Base-by-base conservation (phyloP, 305 asterid species). In the Withania somnifera region DNA sequence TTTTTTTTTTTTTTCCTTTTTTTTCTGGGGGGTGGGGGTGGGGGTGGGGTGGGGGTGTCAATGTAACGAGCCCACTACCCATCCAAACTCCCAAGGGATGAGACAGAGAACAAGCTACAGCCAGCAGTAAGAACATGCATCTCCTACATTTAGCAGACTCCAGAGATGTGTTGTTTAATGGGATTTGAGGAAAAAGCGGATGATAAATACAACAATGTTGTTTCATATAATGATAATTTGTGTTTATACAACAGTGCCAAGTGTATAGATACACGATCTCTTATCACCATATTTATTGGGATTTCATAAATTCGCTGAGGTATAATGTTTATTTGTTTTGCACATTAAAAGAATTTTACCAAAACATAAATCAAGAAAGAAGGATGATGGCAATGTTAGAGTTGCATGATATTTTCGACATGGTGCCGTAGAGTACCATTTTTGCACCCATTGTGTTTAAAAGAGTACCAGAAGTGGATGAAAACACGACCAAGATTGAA, bases 401-500 rank as follows among this genome's bases (percentile, higher is more conserved):
- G 60, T 47, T 68, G 42, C 42, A 2, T 73, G 79, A 73, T 15
- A 26, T 42, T 71, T 40, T 42, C 19, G 56, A 73, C n/a, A 45
- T 15, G 26, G 42, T 47, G 79, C 42, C 40, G 26, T 42, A 51
- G 79, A 24, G 79, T 47, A 73, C 17, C 17, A 50, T 14, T 24
- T 71, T 4, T 47, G 45, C 60, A 47, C 17, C 26, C 10, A 26
- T 20, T 50, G 85, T 66, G 85, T 67, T 81, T 60, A 52, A 38
- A 81, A 24, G 81, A 75, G 86, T 92, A 95, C 98, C 98, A 94
- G 87, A 91, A 94, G 87, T 93, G 98, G 84, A 94, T 87, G 92
- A 95, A 95, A 85, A 95, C 90, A 5, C 97, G 97, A n/a, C 99
- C 97, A 26, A 94, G 97, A 84, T 94, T 88, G 83, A 94, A 95